Conservation (phyloP, 257 asterid species). For the Penstemon davidsonii region DNA sequence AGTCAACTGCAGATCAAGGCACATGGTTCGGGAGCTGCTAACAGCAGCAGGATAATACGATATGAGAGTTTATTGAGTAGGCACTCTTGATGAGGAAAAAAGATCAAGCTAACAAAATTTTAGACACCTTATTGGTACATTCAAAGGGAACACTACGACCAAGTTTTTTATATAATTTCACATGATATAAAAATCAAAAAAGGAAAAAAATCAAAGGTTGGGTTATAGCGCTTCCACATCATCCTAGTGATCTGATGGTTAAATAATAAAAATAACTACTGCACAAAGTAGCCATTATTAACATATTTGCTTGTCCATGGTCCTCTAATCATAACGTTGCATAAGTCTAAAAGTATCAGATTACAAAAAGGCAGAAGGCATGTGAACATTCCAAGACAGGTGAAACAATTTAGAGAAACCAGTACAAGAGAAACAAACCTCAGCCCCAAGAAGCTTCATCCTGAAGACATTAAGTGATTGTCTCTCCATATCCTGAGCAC, state of each 20-base stretch:
- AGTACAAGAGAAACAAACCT: slow-evolving; percentile 51
- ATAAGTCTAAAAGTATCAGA: neutral
- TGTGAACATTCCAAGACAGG: neutral
- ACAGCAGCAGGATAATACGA: slow-evolving; percentile 4
- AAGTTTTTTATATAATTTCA: slow-evolving; percentile 13
- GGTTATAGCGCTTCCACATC: slow-evolving; percentile 4
- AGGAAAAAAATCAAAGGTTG: neutral
- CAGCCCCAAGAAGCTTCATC: slow-evolving; percentile 95
- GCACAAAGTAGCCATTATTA: slow-evolving; percentile 1
- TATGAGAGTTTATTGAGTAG: neutral
- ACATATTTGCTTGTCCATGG: slow-evolving; percentile 1
- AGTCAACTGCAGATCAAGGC: neutral
- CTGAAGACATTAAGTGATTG: slow-evolving; percentile 91
- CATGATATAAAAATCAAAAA: slow-evolving; percentile 14
- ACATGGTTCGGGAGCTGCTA: slow-evolving; percentile 16
- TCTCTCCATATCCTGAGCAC: slow-evolving; percentile 99
- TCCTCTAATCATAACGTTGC: slow-evolving; percentile 10
- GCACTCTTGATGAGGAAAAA: neutral
- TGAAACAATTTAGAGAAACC: neutral
- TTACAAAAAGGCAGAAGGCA: neutral
- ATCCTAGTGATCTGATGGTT: slow-evolving; percentile 18
- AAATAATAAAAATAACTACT: slow-evolving; percentile 6
- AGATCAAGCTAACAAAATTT: neutral
- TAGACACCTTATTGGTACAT: slow-evolving; percentile 1
- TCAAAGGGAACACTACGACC: neutral